A percentile compares a stretch with the other conserved stretches of the same genome.
phyloP scores from a whole-genome alignment of 345 rosid species.

The Iberis pinnata region DNA sequence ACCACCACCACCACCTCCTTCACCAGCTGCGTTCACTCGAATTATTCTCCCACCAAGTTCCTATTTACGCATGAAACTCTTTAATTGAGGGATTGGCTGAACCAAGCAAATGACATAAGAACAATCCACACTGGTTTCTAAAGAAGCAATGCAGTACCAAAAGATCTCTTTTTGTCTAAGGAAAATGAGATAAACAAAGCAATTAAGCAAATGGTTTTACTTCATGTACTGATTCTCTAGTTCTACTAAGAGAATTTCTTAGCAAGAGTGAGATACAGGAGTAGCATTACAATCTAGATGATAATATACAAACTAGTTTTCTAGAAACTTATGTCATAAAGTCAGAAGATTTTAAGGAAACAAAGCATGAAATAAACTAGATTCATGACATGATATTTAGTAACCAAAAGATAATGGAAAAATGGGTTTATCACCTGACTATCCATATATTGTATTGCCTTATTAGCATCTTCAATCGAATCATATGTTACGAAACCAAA shows the following conservation, averaged over 20 bases:
- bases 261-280: not conserved
- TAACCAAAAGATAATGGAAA: slow-evolving; percentile 9
- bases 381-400: slow-evolving; percentile 6
- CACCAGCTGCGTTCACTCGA: slow-evolving; percentile 22
- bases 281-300: slow-evolving; percentile 6
- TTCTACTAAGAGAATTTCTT: slow-evolving; percentile 2
- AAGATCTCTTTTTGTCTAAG: not conserved
- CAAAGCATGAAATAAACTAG: not conserved
- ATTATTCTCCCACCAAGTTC: slow-evolving; percentile 23
- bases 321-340: not conserved
- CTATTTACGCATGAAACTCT: slow-evolving; percentile 10
- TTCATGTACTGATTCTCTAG: not conserved
- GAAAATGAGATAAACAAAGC: slow-evolving; percentile 2
- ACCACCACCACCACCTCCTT: slow-evolving; percentile 30
- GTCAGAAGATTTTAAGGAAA: slow-evolving; percentile 1
- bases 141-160: slow-evolving; percentile 18
- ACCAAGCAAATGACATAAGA: slow-evolving; percentile 15
- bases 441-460: slow-evolving; percentile 19
- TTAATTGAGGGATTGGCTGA: slow-evolving; percentile 11
- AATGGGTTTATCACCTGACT: slow-evolving; percentile 22
- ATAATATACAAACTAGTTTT: not conserved
- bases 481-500: slow-evolving; percentile 32
- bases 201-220: not conserved
- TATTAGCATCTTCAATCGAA: slow-evolving; percentile 22
- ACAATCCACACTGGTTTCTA: not conserved